Conservation (phyloP, 2,329 filamentous ascomycete genomes). For the Fusarium tanahbumbuense region DNA sequence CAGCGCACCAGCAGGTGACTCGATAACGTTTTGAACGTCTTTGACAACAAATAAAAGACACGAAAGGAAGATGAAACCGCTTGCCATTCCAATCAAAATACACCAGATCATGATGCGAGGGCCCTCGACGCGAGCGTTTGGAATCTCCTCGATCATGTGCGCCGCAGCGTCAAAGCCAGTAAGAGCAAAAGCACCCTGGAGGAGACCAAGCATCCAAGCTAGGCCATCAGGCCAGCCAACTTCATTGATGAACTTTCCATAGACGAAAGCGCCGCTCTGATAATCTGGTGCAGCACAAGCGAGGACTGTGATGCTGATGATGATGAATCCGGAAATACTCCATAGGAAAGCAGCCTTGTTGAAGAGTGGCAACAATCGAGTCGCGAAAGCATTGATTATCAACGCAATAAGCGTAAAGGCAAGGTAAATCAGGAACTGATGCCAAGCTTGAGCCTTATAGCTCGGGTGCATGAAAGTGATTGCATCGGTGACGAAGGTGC, state of each 20-base stretch:
- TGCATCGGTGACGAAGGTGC: constrained; percentile 73
- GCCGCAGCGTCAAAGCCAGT: constrained; percentile 62
- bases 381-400: constrained; percentile 72
- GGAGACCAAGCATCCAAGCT: constrained; percentile 65
- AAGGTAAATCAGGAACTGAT: constrained; percentile 79
- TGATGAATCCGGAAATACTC: constrained; percentile 74
- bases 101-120: constrained; percentile 75
- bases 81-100: constrained; percentile 71
- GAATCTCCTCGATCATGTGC: constrained; percentile 65
- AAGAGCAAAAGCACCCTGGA: constrained; percentile 63
- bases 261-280: constrained; percentile 73
- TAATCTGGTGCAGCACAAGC: constrained; percentile 74
- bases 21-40: constrained; percentile 67
- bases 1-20: constrained; percentile 66
- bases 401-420: constrained; percentile 71
- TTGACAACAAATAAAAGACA: constrained; percentile 73
- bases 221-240: constrained; percentile 77
- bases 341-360: constrained; percentile 78
- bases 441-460: constrained; percentile 71
- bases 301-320: constrained; percentile 77
- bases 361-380: constrained; percentile 67
- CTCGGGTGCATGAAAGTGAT: constrained; percentile 69
- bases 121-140: constrained; percentile 67
- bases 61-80: constrained; percentile 70
- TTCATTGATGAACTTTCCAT: constrained; percentile 73